Conservation (phyloP, 352 stramenopile genomes). For the Globisporangium radiosum region DNA sequence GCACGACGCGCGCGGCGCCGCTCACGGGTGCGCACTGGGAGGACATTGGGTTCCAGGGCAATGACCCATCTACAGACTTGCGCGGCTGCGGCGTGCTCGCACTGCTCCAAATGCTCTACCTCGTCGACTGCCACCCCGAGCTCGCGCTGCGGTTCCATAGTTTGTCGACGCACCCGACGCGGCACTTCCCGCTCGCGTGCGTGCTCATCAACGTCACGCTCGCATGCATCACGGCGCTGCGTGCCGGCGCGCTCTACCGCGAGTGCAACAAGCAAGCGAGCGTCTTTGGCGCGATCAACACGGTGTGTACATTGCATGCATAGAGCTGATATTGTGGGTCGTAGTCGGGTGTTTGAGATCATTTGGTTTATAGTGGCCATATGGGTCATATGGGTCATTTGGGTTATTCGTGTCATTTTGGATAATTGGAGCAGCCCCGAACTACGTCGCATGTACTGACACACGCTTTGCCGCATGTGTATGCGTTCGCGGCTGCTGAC, state of each 20-base stretch:
- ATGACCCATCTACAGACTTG: slow-evolving; percentile 83
- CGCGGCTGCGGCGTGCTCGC: slow-evolving; percentile 80
- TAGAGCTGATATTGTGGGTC: too few species aligned
- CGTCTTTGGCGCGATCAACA: slow-evolving; percentile 47
- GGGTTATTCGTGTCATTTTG: too few species aligned
- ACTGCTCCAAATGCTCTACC: slow-evolving; percentile 77
- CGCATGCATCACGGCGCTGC: slow-evolving; percentile 57
- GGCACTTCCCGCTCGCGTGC: slow-evolving; percentile 73
- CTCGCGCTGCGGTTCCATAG: slow-evolving; percentile 39
- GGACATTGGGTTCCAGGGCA: slow-evolving; percentile 85
- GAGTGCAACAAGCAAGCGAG: slow-evolving; percentile 62
- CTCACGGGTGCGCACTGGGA: slow-evolving; percentile 80
- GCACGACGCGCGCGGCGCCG: slow-evolving; percentile 24
- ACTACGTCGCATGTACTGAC: too few species aligned
- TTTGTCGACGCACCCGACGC: slow-evolving; percentile 42
- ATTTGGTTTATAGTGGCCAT: too few species aligned
- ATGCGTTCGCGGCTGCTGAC: neutral
- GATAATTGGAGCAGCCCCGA: too few species aligned
- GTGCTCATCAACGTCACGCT: slow-evolving; percentile 73
- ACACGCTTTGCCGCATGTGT: neutral
- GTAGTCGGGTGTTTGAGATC: too few species aligned
- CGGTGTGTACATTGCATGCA: slow-evolving; percentile 17
- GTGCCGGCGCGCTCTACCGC: slow-evolving; percentile 52
- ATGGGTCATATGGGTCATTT: neutral
- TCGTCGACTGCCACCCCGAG: slow-evolving; percentile 61